Percentiles rank a stretch among this genome's conserved stretches.
phyloP scores from a whole-genome alignment of 345 rosid genomes.

The Turritis glabra region DNA sequence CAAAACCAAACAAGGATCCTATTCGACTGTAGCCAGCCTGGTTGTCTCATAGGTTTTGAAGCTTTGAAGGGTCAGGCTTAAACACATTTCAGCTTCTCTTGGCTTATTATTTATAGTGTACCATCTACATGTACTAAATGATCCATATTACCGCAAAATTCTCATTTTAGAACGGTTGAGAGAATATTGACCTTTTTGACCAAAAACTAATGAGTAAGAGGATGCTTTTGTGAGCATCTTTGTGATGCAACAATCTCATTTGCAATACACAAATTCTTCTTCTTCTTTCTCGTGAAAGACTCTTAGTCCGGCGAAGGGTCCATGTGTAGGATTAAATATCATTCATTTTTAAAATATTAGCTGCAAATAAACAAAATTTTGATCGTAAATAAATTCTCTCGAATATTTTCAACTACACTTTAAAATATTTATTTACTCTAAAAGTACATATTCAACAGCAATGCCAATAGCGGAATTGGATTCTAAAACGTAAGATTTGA shows the following conservation, averaged over 20 bases:
- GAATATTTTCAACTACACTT: constrained; percentile 26
- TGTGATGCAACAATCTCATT: constrained; percentile 33
- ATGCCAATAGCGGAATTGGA: constrained; percentile 32
- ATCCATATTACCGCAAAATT: neutral
- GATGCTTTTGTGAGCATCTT: constrained; percentile 43
- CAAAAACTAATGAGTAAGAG: constrained; percentile 38
- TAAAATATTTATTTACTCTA: neutral
- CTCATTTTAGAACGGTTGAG: neutral
- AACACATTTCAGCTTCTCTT: neutral
- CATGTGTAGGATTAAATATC: neutral
- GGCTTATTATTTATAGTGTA: neutral
- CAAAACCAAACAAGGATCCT: neutral
- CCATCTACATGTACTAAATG: neutral
- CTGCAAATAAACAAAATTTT: constrained; percentile 8
- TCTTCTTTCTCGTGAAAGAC: constrained; percentile 6
- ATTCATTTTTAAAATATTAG: neutral
- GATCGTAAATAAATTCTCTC: neutral
- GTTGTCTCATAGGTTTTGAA: no score
- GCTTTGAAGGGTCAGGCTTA: neutral
- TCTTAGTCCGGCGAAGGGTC: neutral
- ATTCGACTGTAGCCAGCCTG: no score
- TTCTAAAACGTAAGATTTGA: constrained; percentile 22
- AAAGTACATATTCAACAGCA: constrained; percentile 33
- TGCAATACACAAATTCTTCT: constrained; percentile 36
- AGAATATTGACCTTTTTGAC: neutral